Conservation (phyloP, 1,284 basidiomycete species). For the Tremellales sp. region DNA sequence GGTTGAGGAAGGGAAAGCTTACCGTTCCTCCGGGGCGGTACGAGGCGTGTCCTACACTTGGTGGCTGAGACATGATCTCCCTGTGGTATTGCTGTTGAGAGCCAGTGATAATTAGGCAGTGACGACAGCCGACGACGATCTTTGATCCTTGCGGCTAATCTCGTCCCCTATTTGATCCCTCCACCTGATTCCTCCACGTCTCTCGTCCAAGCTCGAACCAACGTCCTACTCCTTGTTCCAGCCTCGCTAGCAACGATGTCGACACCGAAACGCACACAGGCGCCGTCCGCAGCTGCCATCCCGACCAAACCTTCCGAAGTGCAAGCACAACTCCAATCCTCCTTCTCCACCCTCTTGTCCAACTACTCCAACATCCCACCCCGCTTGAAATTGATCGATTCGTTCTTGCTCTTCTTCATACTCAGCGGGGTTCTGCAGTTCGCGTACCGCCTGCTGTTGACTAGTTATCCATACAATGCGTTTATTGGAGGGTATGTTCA, state of each 20-base stretch:
- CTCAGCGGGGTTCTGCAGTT: conserved; percentile 88
- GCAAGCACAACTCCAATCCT: conserved; percentile 25
- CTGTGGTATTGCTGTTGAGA: neutral
- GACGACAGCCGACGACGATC: too few relatives aligned
- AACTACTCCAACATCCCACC: conserved; percentile 78
- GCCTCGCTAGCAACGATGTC: neutral
- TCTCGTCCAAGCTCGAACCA: neutral
- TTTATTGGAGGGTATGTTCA: conserved; percentile 86
- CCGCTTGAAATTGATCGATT: conserved; percentile 88
- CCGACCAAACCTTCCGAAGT: conserved; percentile 4
- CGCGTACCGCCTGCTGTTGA: conserved; percentile 82
- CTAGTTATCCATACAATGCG: conserved; percentile 94
- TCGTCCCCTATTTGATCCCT: neutral
- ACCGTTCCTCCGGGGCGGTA: conserved; percentile 25
- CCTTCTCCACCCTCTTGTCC: conserved; percentile 63
- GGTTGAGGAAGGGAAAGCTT: neutral
- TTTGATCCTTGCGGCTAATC: too few relatives aligned
- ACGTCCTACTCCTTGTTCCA: neutral
- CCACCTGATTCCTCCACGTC: neutral
- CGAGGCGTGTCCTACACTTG: conserved; percentile 12
- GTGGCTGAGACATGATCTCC: conserved; percentile 4
- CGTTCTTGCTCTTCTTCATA: conserved; percentile 88
- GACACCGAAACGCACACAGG: neutral
- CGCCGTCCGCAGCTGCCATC: neutral
- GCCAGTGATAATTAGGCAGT: neutral